Evolutionary conservation across 805 yeast genomes (phyloP).

Genomic region (Wickerhamomyces sydowiorum): DNA sequence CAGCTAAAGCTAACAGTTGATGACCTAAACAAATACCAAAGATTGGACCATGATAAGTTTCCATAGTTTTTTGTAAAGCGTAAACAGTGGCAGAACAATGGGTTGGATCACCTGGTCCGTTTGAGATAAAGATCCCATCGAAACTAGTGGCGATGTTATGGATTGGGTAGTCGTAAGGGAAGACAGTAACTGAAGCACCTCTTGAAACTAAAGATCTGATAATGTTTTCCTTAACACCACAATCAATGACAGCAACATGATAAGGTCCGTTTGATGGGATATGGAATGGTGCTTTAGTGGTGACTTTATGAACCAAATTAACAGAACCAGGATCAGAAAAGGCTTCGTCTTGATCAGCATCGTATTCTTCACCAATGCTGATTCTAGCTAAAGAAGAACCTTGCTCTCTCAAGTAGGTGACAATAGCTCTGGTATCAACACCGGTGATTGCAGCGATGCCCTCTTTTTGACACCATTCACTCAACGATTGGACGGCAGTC

Average conservation of each 20-base stretch:
- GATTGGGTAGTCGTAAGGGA: conserved; percentile 93
- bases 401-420: conserved; percentile 87
- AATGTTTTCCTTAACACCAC: conserved; percentile 98
- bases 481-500: conserved; percentile 96
- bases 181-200: conserved; percentile 94
- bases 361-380: conserved; percentile 85
- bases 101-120: conserved; percentile 98
- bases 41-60: conserved; percentile 68
- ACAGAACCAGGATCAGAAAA: conserved; percentile 86
- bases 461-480: conserved; percentile 94
- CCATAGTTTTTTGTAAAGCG: conserved; percentile 67
- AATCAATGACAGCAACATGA: conserved; percentile 91
- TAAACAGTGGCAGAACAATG: conserved; percentile 77
- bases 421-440: conserved; percentile 94
- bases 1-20: conserved; percentile 90
- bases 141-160: conserved; percentile 86
- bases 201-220: conserved; percentile 88
- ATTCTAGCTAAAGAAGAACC: conserved; percentile 93
- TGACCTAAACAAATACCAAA: conserved; percentile 98
- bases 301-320: conserved; percentile 87
- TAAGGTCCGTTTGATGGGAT: conserved; percentile 58
- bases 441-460: conserved; percentile 96
- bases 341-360: conserved; percentile 87
- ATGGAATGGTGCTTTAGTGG: conserved; percentile 94
- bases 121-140: conserved; percentile 91